Evolutionary conservation across 78 protist species (phyloP).

Genomic region (Cavenderia fasciculata): DNA sequence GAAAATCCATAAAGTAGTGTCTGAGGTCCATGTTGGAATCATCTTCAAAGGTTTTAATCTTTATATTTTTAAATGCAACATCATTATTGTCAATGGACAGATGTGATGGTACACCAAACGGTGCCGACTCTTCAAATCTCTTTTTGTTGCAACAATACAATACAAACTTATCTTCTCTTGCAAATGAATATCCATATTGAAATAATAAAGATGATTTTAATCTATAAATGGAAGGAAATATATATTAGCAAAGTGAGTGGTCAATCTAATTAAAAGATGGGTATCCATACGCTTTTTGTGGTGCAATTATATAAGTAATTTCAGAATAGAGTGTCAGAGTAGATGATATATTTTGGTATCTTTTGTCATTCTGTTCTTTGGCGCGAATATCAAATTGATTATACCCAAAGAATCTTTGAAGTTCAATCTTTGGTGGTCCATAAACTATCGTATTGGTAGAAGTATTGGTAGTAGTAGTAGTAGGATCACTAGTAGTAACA

Average conservation of each 20-base stretch:
- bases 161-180: conserved; percentile 44
- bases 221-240: neutral
- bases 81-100: no score
- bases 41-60: conserved; percentile 10
- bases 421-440: no score
- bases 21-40: conserved; percentile 33
- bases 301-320: neutral
- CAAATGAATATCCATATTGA: conserved; percentile 63
- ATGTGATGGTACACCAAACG: no score
- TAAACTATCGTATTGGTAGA: no score
- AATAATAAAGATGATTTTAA: conserved; percentile 47
- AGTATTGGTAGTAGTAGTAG: no score
- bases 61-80: neutral
- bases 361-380: no score
- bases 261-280: neutral
- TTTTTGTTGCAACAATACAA: conserved; percentile 19
- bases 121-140: conserved; percentile 20
- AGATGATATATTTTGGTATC: neutral
- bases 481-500: no score
- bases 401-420: conserved; percentile 3
- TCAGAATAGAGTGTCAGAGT: neutral
- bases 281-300: neutral
- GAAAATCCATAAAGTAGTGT: conserved; percentile 33
- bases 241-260: neutral
- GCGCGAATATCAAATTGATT: neutral